A percentile compares a stretch with the other conserved stretches of the same genome.
Evolutionary conservation across 257 asterid genomes (phyloP).

Genomic region (Solanum arcanum): DNA sequence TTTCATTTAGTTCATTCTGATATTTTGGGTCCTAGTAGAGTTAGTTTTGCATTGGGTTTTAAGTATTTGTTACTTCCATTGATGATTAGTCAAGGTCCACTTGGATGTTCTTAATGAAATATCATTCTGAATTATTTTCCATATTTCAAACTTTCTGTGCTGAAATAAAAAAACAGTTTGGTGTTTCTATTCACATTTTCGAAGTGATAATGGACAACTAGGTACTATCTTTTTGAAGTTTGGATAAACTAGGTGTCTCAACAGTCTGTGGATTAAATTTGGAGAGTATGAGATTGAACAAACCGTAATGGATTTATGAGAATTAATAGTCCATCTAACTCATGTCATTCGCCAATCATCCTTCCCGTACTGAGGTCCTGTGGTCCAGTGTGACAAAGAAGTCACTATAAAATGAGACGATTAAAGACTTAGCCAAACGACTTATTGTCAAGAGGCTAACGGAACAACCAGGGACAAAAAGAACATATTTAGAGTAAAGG

Average conservation of each 20-base stretch:
- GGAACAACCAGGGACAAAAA: background rate
- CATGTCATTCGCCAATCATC: background rate
- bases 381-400: background rate
- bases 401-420: background rate
- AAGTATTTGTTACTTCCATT: background rate
- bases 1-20: background rate
- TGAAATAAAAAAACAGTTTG: background rate
- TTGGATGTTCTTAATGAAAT: background rate
- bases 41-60: background rate
- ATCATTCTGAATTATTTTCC: background rate
- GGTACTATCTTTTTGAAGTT: background rate
- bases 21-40: background rate
- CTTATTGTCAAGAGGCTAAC: background rate
- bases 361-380: background rate
- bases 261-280: background rate
- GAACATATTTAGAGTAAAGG: background rate
- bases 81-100: background rate
- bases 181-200: background rate
- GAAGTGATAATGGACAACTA: background rate
- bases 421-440: background rate
- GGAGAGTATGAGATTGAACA: background rate
- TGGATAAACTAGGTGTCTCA: background rate
- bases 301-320: background rate
- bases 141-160: background rate
- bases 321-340: background rate